These are phyloP conservation scores for Microbotryum saponariae DNA, from an alignment of 1,284 basidiomycete species.

Conservation along the genomic window DNA sequence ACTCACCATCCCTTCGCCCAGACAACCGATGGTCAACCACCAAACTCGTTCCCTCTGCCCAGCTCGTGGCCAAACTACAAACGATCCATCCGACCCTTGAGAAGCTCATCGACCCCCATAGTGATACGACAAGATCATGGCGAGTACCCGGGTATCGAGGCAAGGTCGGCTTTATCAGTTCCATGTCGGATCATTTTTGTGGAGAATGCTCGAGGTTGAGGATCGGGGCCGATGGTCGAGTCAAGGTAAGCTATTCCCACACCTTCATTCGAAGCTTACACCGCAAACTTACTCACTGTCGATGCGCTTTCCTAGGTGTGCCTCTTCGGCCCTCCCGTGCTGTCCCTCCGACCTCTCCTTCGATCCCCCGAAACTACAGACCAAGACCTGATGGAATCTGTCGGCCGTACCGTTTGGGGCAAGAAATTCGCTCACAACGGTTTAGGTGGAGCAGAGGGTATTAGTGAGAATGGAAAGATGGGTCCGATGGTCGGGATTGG, in stretches of 20 bases:
- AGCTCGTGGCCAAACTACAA: conserved; percentile 52
- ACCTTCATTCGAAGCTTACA: background rate
- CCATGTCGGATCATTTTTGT: conserved; percentile 89
- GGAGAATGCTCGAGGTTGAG: conserved; percentile 73
- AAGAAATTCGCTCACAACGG: conserved; percentile 77
- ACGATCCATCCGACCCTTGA: conserved; percentile 36
- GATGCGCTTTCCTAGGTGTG: conserved; percentile 55
- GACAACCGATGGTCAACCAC: conserved; percentile 76
- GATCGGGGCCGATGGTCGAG: conserved; percentile 77
- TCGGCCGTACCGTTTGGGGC: conserved; percentile 58
- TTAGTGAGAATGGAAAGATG: conserved; percentile 49
- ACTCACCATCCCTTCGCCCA: conserved; percentile 35
- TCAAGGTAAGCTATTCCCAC: conserved; percentile 55
- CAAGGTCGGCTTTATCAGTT: conserved; percentile 77
- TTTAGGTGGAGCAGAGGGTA: conserved; percentile 70
- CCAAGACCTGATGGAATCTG: conserved; percentile 54
- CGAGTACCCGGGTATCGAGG: conserved; percentile 63
- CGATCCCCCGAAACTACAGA: conserved; percentile 55
- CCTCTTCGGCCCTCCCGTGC: conserved; percentile 74
- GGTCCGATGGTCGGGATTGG: conserved; percentile 86
- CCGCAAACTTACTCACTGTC: background rate
- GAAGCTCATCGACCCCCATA: conserved; percentile 54
- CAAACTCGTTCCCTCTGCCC: conserved; percentile 68
- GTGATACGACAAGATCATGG: conserved; percentile 75
- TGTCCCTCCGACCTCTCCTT: conserved; percentile 69